Conservation (phyloP, 2,329 filamentous ascomycete species). For the Bipolaris zeicola region DNA sequence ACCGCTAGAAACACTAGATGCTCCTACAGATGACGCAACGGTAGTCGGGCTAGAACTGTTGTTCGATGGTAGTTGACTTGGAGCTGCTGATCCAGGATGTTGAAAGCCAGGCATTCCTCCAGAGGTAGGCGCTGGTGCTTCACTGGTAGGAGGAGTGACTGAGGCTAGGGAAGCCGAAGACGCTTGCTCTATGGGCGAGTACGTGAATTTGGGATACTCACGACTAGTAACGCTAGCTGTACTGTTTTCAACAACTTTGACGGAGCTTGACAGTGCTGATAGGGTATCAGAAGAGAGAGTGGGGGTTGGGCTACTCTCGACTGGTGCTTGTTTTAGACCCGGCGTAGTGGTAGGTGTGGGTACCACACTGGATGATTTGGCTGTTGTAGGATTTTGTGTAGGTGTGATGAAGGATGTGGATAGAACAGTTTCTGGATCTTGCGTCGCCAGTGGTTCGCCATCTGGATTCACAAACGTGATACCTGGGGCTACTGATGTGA, state of each 20-base stretch:
- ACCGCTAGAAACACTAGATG: slow-evolving; percentile 4
- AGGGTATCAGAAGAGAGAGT: slow-evolving; percentile 7
- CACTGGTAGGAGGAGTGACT: slow-evolving; percentile 14
- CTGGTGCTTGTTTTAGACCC: slow-evolving; percentile 11
- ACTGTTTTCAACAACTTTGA: slow-evolving; percentile 20
- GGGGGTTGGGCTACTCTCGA: slow-evolving; percentile 11
- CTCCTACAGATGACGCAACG: slow-evolving; percentile 5
- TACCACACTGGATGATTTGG: slow-evolving; percentile 18
- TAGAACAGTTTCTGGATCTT: slow-evolving; percentile 33
- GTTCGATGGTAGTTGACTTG: slow-evolving; percentile 5
- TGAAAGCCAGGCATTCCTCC: slow-evolving; percentile 30
- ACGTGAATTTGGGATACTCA: slow-evolving; percentile 31
- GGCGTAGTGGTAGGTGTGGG: slow-evolving; percentile 7
- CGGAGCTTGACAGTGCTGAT: slow-evolving; percentile 15
- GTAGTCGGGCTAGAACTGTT: not conserved
- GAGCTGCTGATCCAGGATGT: slow-evolving; percentile 17
- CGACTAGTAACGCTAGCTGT: slow-evolving; percentile 21
- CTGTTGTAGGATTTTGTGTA: slow-evolving; percentile 20
- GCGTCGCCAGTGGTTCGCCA: slow-evolving; percentile 40
- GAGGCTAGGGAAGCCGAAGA: slow-evolving; percentile 11
- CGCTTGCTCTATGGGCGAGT: slow-evolving; percentile 28
- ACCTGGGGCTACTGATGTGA: slow-evolving; percentile 33
- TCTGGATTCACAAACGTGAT: slow-evolving; percentile 43
- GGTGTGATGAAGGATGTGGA: slow-evolving; percentile 41
- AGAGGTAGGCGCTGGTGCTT: slow-evolving; percentile 15